Evolutionary conservation across 1,139 yeast genomes (phyloP).

Genomic region (Blastobotrys arbuscula): DNA sequence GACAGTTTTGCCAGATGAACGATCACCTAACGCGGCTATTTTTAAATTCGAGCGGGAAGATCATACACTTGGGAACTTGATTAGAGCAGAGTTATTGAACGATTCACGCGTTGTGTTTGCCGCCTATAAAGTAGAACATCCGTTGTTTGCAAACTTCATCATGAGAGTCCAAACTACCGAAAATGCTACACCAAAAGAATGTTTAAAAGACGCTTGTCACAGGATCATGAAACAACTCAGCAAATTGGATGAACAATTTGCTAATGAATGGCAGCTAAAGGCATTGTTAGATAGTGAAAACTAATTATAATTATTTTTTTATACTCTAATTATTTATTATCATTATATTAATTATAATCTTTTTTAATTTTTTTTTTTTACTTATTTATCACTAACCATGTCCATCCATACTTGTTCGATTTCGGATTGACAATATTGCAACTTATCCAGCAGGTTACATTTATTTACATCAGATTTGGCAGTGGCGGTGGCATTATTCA

Average conservation of each 20-base stretch:
- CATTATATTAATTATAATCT: too few species aligned
- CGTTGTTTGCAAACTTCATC: constrained; percentile 88
- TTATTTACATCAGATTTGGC: constrained; percentile 12
- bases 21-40: constrained; percentile 92
- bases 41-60: constrained; percentile 94
- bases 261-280: constrained; percentile 89
- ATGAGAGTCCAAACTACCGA: constrained; percentile 95
- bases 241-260: constrained; percentile 67
- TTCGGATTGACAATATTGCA: constrained; percentile 15
- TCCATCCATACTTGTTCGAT: constrained; percentile 17
- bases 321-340: not conserved
- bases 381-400: constrained; percentile 8
- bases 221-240: constrained; percentile 75
- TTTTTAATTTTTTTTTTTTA: too few species aligned
- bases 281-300: constrained; percentile 43
- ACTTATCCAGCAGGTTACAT: constrained; percentile 14
- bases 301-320: not conserved
- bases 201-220: constrained; percentile 83
- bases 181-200: constrained; percentile 86
- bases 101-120: constrained; percentile 89
- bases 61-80: constrained; percentile 88
- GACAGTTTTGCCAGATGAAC: constrained; percentile 85
- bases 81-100: constrained; percentile 77
- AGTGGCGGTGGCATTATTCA: constrained; percentile 17
- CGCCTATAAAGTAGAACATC: constrained; percentile 97